Conservation (phyloP, 2,329 filamentous ascomycete genomes). For the Talaromyces sp. region DNA sequence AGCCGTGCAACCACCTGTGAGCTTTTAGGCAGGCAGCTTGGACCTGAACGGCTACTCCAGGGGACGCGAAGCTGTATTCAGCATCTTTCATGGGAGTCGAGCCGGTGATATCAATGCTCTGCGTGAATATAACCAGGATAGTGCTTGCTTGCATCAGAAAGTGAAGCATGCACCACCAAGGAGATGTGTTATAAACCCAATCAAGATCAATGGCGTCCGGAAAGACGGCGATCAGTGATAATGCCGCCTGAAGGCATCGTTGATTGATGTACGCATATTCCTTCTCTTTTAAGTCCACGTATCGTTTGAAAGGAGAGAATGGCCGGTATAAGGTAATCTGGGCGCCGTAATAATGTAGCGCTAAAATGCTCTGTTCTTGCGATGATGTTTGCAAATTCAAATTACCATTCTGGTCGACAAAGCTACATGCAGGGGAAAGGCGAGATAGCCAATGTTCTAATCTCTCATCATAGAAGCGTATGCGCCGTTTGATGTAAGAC, state of each 20-base stretch:
- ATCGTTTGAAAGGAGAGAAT: conserved; percentile 29
- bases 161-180: conserved; percentile 45
- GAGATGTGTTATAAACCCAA: conserved; percentile 34
- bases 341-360: conserved; percentile 41
- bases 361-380: conserved; percentile 36
- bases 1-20: conserved; percentile 36
- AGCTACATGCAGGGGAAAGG: conserved; percentile 32
- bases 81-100: conserved; percentile 21
- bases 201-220: conserved; percentile 34
- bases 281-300: not conserved
- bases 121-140: conserved; percentile 33
- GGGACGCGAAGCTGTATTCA: conserved; percentile 15
- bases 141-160: conserved; percentile 43
- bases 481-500: conserved; percentile 31
- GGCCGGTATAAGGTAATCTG: conserved; percentile 41
- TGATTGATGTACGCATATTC: conserved; percentile 26
- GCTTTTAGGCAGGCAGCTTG: conserved; percentile 34
- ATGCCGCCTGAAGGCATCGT: conserved; percentile 38
- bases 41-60: conserved; percentile 26
- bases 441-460: conserved; percentile 37
- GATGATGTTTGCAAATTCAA: conserved; percentile 21
- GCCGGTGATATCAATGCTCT: conserved; percentile 28
- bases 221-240: conserved; percentile 35
- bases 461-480: conserved; percentile 29
- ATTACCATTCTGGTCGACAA: conserved; percentile 29